Conservation (phyloP, 495 filamentous ascomycete species). For the Xylaria longipes region DNA sequence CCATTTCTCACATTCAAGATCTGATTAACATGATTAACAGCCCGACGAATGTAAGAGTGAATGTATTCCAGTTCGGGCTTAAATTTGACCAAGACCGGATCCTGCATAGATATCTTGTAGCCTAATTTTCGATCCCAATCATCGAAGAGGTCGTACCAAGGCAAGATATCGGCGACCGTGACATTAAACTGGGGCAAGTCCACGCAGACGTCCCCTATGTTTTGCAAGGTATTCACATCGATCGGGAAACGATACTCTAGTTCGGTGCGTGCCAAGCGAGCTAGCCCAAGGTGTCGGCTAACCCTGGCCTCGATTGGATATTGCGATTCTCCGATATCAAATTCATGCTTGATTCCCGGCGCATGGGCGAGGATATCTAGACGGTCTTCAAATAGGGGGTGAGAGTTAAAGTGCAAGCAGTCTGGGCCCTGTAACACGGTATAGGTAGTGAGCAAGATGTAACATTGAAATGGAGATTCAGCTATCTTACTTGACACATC, state of each 20-base stretch:
- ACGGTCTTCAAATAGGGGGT: background rate
- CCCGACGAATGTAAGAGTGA: too few relatives aligned
- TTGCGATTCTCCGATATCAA: background rate
- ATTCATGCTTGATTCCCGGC: background rate
- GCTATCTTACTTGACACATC: background rate
- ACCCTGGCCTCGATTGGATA: background rate
- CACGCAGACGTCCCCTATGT: background rate
- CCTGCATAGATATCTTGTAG: background rate
- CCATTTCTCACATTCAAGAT: too few relatives aligned
- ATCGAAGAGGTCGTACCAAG: background rate
- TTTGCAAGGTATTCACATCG: background rate
- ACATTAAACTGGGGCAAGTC: background rate
- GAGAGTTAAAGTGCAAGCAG: background rate
- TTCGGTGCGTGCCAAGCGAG: background rate
- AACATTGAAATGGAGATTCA: too few relatives aligned
- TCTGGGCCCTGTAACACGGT: background rate
- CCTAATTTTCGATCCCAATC: background rate
- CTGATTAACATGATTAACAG: too few relatives aligned
- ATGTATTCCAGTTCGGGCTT: background rate
- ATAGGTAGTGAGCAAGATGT: too few relatives aligned
- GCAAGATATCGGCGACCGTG: background rate
- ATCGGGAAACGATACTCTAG: background rate
- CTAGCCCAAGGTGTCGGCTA: background rate
- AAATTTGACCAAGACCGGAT: background rate
- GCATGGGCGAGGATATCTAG: background rate